Evolutionary conservation across 225 moss, liverwort and hornwort species (phyloP), one percentile per base, ranked within the genome.

Genomic region (Thuidium tamariscinum): DNA sequence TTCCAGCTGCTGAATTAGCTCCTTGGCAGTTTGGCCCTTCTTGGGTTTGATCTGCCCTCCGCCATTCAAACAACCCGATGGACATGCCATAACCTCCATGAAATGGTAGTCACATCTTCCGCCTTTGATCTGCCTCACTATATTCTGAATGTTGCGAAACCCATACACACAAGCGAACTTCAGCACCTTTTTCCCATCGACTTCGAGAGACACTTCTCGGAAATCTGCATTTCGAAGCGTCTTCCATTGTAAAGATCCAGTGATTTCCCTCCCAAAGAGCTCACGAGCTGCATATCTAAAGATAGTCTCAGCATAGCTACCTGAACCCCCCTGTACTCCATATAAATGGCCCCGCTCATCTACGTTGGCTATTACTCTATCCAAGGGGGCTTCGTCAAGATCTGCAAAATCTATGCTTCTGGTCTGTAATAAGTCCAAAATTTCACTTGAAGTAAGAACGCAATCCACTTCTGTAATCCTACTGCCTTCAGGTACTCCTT

Each of bases 61-160:
- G 10, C 99, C 99, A 82, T 96, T 99, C 90, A 99, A 92, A 85
- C 99, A 99, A 68, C 99, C 99, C 23, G 96, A 94, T 39, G 99
- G 99, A 78, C 99, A 99, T 30, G 99, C 99, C 99, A 99, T 99
- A 34, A 99, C 90, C 90, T 99, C 99, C 89, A 99, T 97, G 76
- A 92, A 99, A 74, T 99, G 94, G 75, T 97, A 99, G 55, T 95
- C 94, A 74, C 97, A 95, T 84, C 96, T 95, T 69, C 96, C 93
- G 48, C 91, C 83, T 91, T 99, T 99, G 72, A 99, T 95, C 86
- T 95, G 97, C 51, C 97, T 91, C 44, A 99, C 96, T 84, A 99
- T 88, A 46, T 94, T 97, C 82, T 99, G 99, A 81, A 99, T 97
- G 80, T 99, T 99, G 59, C 99, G 92, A 46, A 99, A 99, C 27